Base-by-base conservation (phyloP, 352 stramenopile species). In the Phytopythium cucurbitacearum region DNA sequence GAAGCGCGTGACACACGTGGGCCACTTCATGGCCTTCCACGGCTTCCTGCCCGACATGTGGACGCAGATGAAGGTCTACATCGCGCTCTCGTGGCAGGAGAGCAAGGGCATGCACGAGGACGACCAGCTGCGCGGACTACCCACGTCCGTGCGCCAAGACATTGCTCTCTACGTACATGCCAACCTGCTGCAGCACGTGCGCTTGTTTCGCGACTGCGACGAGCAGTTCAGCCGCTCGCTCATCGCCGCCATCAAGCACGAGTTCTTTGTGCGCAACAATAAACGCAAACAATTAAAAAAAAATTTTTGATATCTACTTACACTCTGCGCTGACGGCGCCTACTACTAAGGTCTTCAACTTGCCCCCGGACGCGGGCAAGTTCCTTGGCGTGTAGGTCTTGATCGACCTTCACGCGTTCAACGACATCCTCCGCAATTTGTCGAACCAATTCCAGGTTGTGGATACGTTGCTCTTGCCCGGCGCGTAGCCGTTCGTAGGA, bases 31-130 rank as follows among this genome's bases (percentile, higher is more conserved):
- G 47, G 59, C 70, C n/a, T 86, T 88, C 16, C 76, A 88, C 28
- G 69, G 66, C 15, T 87, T 89, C 45, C 76, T 67, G 0, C 46
- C 49, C 15, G 69, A 67, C 28, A 74, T 75, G 36, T 86, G 74
- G 76, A 70, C 67, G 21, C 80, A 89, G 57, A 88, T 89, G 78
- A 75, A 89, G 50, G 62, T 86, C 5, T 91, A 88, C 57, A 88
- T 89, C 51, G 64, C 76, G 10, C 60, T 89, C 1, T 76, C 70
- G 39, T 89, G 80, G 80, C 62, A 79, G 7, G 73, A 88, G 42
- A 88, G 68, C 65, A 80, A 85, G 21, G 80, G 80, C 8, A 77
- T 84, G 43, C 67, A 76, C 40, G 78, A 89, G 47, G 65, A 78
- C 8, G 58, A 86, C 32, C 61, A 81, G 41, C 61, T 91, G 2